Base-by-base conservation (phyloP, 1,284 basidiomycete genomes). In the Hemileia vastatrix region DNA sequence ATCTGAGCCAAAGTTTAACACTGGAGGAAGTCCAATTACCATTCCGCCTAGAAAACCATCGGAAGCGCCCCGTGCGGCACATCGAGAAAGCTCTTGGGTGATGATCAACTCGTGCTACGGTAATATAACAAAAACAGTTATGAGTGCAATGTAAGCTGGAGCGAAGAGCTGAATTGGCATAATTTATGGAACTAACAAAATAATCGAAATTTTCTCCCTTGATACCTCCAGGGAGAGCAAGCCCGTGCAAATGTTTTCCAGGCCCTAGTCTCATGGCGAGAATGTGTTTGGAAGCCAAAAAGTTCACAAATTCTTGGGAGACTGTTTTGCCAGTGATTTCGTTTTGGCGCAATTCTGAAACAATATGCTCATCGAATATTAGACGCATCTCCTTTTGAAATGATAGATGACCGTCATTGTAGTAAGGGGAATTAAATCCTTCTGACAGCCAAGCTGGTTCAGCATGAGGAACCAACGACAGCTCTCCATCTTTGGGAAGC, bases 231-330 rank as follows among this genome's bases (percentile, higher is more conserved):
- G 92, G 87, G 13, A 96, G 80, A 27, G 81, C 83, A 27, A 84
- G 81, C 2, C 91, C 92, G 71, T 88, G 80, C 36, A 97, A 79
- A 72, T 95, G 91, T 71, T 81, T 81, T 18, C 80, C 81, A 3
- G 82, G 82, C 18, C 93, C 93, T 76, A 96, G 79, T 54, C 90
- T 84, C 91, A 95, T 95, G 2, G 89, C 87, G 73, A 89, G 85
- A 61, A 93, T 70, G 67, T 90, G 83, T 32, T 67, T 63, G 45
- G 57, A 62, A 18, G 76, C 77, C 74, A 77, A 75, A 58, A 68
- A 67, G 59, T 76, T 68, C 27, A 77, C 66, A 23, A 77, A 68
- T 59, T 74, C 76, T 54, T 71, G 66, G 9, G 71, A 69, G 13
- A 75, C 72, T 24, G 71, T 65, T 66, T 76, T 70, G 52, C 73